These are phyloP conservation scores for Arthrobotrys sphaeroides DNA, from an alignment of 2,329 filamentous ascomycete species.

Conservation along the genomic window DNA sequence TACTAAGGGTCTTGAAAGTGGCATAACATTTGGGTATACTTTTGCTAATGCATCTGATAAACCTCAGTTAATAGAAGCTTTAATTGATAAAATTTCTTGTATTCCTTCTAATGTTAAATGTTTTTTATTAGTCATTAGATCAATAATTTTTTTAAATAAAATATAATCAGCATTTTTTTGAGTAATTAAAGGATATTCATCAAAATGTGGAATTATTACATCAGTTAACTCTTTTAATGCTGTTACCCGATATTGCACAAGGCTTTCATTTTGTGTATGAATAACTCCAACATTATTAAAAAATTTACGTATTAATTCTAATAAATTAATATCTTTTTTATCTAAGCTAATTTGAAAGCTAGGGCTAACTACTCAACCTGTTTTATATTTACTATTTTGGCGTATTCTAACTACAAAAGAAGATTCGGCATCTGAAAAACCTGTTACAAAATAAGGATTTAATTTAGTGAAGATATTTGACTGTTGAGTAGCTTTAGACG, in stretches of 20 bases:
- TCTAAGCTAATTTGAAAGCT: too few relatives aligned
- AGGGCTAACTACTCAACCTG: too few relatives aligned
- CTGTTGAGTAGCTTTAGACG: neutral
- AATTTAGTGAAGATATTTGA: slow-evolving; percentile 10
- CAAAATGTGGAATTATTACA: slow-evolving; percentile 22
- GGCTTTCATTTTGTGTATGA: too few relatives aligned
- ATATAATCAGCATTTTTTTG: slow-evolving; percentile 33
- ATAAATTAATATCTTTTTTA: too few relatives aligned
- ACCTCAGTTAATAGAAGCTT: slow-evolving; percentile 54
- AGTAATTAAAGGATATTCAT: slow-evolving; percentile 32
- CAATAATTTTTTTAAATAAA: slow-evolving; percentile 12
- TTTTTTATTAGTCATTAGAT: slow-evolving; percentile 25
- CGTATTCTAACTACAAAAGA: too few relatives aligned
- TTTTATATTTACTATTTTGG: too few relatives aligned
- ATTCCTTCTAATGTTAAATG: slow-evolving; percentile 47
- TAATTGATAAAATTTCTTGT: slow-evolving; percentile 52
- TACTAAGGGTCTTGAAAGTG: slow-evolving; percentile 31
- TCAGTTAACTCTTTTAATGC: slow-evolving; percentile 6
- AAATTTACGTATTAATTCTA: too few relatives aligned
- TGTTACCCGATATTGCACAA: too few relatives aligned
- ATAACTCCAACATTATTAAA: too few relatives aligned
- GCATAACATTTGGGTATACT: slow-evolving; percentile 44
- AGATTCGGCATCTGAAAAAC: too few relatives aligned
- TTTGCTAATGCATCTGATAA: slow-evolving; percentile 54
- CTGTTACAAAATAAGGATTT: too few relatives aligned